Conservation (phyloP, 108 stramenopile species). For the Cyclotella atomus region DNA sequence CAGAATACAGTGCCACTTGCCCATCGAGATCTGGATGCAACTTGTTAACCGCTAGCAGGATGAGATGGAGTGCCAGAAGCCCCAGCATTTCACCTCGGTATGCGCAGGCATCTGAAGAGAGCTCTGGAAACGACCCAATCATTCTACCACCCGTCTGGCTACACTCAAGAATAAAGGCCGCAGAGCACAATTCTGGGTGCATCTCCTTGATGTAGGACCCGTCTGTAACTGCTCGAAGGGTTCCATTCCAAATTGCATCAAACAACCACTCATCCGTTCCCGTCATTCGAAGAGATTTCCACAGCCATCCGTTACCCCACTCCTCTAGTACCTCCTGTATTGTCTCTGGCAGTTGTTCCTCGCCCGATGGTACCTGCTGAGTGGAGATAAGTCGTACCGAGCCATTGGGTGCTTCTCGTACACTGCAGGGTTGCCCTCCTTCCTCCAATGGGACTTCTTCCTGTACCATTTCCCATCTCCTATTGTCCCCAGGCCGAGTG, state of each 20-base stretch:
- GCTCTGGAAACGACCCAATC: conserved; percentile 10
- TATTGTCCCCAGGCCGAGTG: too few relatives aligned
- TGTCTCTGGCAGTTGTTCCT: not conserved
- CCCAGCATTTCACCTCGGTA: conserved; percentile 34
- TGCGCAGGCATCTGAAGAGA: not conserved
- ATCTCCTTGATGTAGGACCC: conserved; percentile 23
- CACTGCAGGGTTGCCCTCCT: not conserved
- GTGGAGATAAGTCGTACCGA: not conserved
- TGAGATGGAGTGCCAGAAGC: conserved; percentile 18
- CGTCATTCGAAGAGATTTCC: not conserved
- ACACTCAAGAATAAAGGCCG: conserved; percentile 18
- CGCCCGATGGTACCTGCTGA: not conserved
- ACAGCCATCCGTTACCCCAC: not conserved
- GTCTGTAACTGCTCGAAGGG: conserved; percentile 16
- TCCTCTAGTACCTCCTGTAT: not conserved
- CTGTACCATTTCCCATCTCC: not conserved
- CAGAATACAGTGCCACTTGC: not conserved
- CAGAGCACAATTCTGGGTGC: not conserved
- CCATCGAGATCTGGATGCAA: not conserved
- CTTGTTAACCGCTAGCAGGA: conserved; percentile 13
- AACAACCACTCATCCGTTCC: conserved; percentile 8
- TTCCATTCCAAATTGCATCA: not conserved
- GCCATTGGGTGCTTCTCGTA: not conserved
- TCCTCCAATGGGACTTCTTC: not conserved
- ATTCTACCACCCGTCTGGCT: not conserved